A percentile compares a stretch with the other conserved stretches of the same genome.
Evolutionary conservation across 371 early-diverging fungal genomes (phyloP).

Genomic region (Capillidium heterosporum): DNA sequence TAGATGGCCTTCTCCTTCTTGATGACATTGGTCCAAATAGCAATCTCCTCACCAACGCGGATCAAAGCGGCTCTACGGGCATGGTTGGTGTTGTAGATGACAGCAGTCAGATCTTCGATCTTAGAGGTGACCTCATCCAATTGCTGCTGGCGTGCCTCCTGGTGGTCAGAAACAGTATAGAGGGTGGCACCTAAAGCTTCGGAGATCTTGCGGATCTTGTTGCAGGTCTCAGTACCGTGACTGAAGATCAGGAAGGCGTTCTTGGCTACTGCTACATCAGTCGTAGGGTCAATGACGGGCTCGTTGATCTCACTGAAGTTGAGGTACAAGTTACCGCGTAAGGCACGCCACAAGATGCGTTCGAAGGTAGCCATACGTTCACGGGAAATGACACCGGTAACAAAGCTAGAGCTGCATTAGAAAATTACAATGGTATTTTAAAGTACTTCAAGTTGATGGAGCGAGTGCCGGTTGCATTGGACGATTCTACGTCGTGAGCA

Average conservation of each 20-base stretch:
- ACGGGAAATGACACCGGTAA: conserved; percentile 84
- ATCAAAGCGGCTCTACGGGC: conserved; percentile 67
- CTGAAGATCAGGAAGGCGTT: conserved; percentile 94
- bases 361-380: conserved; percentile 72
- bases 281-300: conserved; percentile 62
- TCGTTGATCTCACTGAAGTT: conserved; percentile 90
- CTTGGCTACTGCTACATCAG: conserved; percentile 73
- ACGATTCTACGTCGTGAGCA: conserved; percentile 25
- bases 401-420: conserved; percentile 17
- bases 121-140: conserved; percentile 37
- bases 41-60: conserved; percentile 62
- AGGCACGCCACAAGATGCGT: conserved; percentile 88
- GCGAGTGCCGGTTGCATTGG: not conserved
- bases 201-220: conserved; percentile 82
- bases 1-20: conserved; percentile 96
- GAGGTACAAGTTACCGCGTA: conserved; percentile 95
- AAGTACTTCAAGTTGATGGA: not conserved
- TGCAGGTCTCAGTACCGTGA: conserved; percentile 76
- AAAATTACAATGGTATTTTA: not conserved
- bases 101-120: conserved; percentile 21
- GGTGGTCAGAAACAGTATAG: conserved; percentile 66
- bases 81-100: conserved; percentile 67
- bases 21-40: conserved; percentile 73
- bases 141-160: conserved; percentile 69
- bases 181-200: conserved; percentile 90